Conservation (phyloP, 495 filamentous ascomycete species). For the Apiosordaria backusii region DNA sequence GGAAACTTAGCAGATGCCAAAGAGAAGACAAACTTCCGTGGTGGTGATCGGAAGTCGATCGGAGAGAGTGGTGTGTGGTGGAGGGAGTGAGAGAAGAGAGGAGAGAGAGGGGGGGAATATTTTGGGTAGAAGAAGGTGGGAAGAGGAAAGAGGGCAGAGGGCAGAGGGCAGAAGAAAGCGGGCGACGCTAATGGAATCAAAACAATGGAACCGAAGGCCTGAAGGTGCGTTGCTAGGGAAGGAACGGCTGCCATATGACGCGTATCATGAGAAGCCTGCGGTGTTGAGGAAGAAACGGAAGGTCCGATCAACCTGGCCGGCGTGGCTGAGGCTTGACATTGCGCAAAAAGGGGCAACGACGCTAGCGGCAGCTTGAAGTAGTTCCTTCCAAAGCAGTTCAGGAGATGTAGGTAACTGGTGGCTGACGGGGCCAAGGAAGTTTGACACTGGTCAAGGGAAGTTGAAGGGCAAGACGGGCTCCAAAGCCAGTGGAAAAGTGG, state of each 20-base stretch:
- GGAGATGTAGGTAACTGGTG: background rate
- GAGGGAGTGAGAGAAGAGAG: constrained; percentile 17
- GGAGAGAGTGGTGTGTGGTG: background rate
- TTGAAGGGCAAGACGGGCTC: background rate
- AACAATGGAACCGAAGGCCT: background rate
- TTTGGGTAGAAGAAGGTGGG: background rate
- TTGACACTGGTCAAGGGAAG: background rate
- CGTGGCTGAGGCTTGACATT: background rate
- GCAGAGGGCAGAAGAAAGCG: background rate
- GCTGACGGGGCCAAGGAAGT: background rate
- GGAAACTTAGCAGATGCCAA: background rate
- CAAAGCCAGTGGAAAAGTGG: background rate
- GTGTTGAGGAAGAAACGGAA: background rate
- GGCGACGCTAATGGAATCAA: background rate
- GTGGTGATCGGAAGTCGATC: background rate
- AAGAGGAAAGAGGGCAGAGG: background rate
- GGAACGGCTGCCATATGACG: background rate
- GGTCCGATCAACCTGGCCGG: background rate
- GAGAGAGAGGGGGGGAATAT: constrained; percentile 8
- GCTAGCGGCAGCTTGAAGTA: background rate
- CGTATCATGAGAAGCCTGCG: background rate
- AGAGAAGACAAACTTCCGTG: background rate
- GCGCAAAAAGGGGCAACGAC: background rate
- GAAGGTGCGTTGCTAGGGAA: background rate
- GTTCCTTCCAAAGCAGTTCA: background rate